Evolutionary conservation across 192 early-diverging fungal genomes (phyloP).

Genomic region (Martensiomyces pterosporus): DNA sequence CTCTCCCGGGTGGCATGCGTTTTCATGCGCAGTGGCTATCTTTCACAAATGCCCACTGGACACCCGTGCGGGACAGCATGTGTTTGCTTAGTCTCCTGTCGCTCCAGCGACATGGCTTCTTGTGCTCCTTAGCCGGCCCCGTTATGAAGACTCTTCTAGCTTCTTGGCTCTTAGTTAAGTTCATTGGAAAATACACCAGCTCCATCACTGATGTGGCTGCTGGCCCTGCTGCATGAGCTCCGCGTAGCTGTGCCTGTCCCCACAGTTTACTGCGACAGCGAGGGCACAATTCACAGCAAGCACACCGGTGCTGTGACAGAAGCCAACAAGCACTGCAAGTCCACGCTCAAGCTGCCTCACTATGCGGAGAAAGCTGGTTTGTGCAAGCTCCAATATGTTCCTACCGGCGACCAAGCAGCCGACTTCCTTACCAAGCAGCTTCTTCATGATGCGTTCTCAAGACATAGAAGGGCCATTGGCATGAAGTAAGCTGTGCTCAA

Average conservation of each 20-base stretch:
- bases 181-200: no score
- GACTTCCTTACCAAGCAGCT: conserved; percentile 6
- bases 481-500: conserved; percentile 2
- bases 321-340: conserved; percentile 7
- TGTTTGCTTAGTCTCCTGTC: no score
- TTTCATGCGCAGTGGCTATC: no score
- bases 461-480: not conserved
- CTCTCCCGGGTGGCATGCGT: no score
- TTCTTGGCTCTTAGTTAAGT: no score
- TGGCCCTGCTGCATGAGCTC: not conserved
- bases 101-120: no score
- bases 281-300: conserved; percentile 1
- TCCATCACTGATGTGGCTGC: conserved; percentile 1
- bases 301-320: conserved; percentile 1
- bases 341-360: conserved; percentile 1
- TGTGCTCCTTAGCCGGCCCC: no score
- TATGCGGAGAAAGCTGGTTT: not conserved
- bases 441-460: not conserved
- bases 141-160: no score
- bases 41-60: no score
- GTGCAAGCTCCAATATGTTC: not conserved
- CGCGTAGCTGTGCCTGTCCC: not conserved
- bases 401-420: conserved; percentile 2
- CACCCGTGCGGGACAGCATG: no score
- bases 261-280: conserved; percentile 1